phyloP scores from a whole-genome alignment of 1,284 basidiomycete genomes.

The Crepidotus sp. region DNA sequence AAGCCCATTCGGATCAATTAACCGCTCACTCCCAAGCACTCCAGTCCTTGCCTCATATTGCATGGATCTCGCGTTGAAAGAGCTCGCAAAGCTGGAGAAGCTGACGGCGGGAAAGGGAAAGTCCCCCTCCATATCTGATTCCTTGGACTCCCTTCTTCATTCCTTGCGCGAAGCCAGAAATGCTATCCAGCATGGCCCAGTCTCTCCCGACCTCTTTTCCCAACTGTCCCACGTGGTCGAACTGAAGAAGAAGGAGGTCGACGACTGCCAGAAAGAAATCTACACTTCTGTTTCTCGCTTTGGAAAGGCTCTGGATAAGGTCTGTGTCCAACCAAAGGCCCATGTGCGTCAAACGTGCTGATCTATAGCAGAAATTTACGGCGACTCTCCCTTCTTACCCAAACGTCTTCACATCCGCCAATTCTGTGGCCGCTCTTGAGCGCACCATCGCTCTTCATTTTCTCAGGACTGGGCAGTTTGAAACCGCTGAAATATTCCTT shows the following conservation, averaged over 20 bases:
- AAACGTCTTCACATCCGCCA: constrained; percentile 57
- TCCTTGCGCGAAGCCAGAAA: constrained; percentile 50
- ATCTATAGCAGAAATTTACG: constrained; percentile 54
- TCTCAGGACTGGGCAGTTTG: constrained; percentile 71
- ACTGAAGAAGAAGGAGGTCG: constrained; percentile 72
- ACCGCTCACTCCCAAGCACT: too few relatives aligned
- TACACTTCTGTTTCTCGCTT: constrained; percentile 69
- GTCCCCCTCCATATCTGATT: constrained; percentile 47
- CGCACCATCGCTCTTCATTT: constrained; percentile 69
- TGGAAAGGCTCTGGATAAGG: constrained; percentile 87
- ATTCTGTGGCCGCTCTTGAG: constrained; percentile 59
- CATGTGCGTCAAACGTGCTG: constrained; percentile 5
- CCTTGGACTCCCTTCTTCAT: constrained; percentile 62
- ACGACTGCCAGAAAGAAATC: constrained; percentile 82
- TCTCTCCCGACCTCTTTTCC: constrained; percentile 44
- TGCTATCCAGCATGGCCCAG: constrained; percentile 44
- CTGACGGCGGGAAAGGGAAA: constrained; percentile 47
- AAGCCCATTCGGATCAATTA: too few relatives aligned
- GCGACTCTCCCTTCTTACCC: constrained; percentile 57
- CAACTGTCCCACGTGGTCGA: constrained; percentile 55
- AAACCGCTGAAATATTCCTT: constrained; percentile 64
- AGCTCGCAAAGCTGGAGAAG: constrained; percentile 64
- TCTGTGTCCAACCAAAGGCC: constrained; percentile 24
- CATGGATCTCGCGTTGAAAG: constrained; percentile 69
- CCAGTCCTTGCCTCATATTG: background rate